Base-by-base conservation (phyloP, 176 grass and related monocot species). In the Urochloa ruziziensis region DNA sequence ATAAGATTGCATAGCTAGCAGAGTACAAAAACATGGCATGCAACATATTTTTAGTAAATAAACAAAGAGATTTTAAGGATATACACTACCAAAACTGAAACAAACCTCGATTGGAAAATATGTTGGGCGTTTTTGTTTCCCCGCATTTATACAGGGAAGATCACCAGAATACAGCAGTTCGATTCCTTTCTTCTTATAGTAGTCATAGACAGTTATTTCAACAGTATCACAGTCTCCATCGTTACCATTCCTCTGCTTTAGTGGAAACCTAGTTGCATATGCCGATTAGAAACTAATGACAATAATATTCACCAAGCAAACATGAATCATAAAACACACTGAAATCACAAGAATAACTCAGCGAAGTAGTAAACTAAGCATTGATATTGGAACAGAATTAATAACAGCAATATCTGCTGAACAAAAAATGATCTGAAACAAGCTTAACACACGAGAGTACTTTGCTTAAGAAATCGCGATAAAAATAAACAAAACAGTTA, bases 91-190 rank as follows among this genome's bases (percentile, higher is more conserved):
- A 70, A 39, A 70, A 57, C 2, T 27, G 67, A 40, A 79, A 68
- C 66, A 58, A 19, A 94, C 95, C 95, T 97, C 93, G 14, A 98
- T 77, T 0, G 96, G 93, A 35, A 95, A 84, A 75, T 93, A 98
- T 2, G 85, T 90, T 59, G 93, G 96, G 34, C 87, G 87, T 73
- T 93, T 95, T 77, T 82, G 85, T 43, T 44, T 98, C 18, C 96
- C 96, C n/a, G 77, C 87, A 95, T 91, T 91, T 67, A 98, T 86
- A 77, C 96, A 91, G 16, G 96, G 92, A 33, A 95, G 30, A 21
- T 87, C 76, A n/a, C 87, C 90, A 56, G 91, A 98, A 87, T 91
- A 98, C 7, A 56, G 80, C 32, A 98, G 62, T 28, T 90, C 61
- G 12, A 94, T 92, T 48, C 89, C 86, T 64, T 78, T 68, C n/a